Conservation (phyloP, 2,329 filamentous ascomycete genomes). For the Talaromyces piceae region DNA sequence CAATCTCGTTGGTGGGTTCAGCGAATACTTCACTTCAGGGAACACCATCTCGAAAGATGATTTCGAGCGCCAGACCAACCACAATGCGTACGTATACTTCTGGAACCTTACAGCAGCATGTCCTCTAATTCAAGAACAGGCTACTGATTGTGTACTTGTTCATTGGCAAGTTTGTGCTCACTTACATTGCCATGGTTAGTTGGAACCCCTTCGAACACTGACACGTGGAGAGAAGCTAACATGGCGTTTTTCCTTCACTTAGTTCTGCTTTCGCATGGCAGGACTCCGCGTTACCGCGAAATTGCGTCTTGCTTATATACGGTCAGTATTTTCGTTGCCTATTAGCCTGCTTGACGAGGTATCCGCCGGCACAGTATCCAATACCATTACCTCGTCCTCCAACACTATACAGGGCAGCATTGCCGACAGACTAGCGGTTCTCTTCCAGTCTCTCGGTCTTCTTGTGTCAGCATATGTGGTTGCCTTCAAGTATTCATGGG, state of each 20-base stretch:
- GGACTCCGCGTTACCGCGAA: slow-evolving; percentile 45
- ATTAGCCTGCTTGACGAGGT: slow-evolving; percentile 45
- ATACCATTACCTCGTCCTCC: slow-evolving; percentile 46
- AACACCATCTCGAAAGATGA: slow-evolving; percentile 36
- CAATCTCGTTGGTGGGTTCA: slow-evolving; percentile 48
- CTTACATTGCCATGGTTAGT: slow-evolving; percentile 48
- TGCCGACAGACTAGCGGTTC: slow-evolving; percentile 44
- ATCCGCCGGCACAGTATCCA: slow-evolving; percentile 44
- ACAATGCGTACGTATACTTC: slow-evolving; percentile 23
- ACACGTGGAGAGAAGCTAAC: slow-evolving; percentile 1
- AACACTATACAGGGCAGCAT: slow-evolving; percentile 49
- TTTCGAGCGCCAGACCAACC: slow-evolving; percentile 46
- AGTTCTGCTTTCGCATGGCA: slow-evolving; percentile 44
- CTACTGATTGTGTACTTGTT: slow-evolving; percentile 55
- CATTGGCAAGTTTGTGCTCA: slow-evolving; percentile 47
- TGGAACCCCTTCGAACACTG: background rate
- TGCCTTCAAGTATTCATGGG: slow-evolving; percentile 46
- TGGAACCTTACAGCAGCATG: background rate
- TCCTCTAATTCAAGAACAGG: slow-evolving; percentile 22
- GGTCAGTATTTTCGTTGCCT: slow-evolving; percentile 43
- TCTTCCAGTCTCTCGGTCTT: slow-evolving; percentile 37
- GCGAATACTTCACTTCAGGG: slow-evolving; percentile 44
- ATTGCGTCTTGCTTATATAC: slow-evolving; percentile 44
- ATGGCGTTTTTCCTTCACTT: background rate
- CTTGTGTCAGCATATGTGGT: slow-evolving; percentile 43